Conservation (phyloP, 768 basidiomycete species). For the Pleurotus citrinopileatus region DNA sequence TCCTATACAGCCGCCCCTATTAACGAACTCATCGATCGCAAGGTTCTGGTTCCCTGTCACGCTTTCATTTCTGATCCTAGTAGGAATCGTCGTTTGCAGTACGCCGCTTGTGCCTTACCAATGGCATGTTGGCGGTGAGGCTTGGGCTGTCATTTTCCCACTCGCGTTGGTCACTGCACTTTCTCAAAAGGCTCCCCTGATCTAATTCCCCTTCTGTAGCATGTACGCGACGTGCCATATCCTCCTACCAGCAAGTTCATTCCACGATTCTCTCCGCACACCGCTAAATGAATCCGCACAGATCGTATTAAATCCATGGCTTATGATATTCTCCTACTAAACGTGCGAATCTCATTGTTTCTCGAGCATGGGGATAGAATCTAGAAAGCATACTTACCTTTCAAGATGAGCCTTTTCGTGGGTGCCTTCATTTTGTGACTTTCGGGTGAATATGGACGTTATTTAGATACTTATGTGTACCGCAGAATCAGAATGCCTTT, state of each 20-base stretch:
- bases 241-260: slow-evolving; percentile 57
- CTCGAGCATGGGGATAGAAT: too few relatives aligned
- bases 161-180: slow-evolving; percentile 38
- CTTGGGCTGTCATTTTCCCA: slow-evolving; percentile 79
- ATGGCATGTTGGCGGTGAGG: slow-evolving; percentile 54
- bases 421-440: too few relatives aligned
- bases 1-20: slow-evolving; percentile 18
- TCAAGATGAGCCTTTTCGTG: too few relatives aligned
- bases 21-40: slow-evolving; percentile 28
- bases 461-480: too few relatives aligned
- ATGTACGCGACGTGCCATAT: slow-evolving; percentile 63
- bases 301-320: slow-evolving; percentile 47
- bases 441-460: too few relatives aligned
- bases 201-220: slow-evolving; percentile 48
- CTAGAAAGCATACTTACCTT: too few relatives aligned
- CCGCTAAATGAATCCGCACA: too few relatives aligned
- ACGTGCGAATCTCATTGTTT: background rate
- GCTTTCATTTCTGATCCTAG: slow-evolving; percentile 51
- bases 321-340: slow-evolving; percentile 69
- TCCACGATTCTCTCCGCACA: too few relatives aligned
- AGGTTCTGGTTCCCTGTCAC: slow-evolving; percentile 58
- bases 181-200: background rate
- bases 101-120: slow-evolving; percentile 46
- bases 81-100: slow-evolving; percentile 51
- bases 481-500: too few relatives aligned